Percentiles rank a stretch among this genome's conserved stretches.
Evolutionary conservation across 371 early-diverging fungal genomes (phyloP).

Genomic region (Rhizopus sp.): DNA sequence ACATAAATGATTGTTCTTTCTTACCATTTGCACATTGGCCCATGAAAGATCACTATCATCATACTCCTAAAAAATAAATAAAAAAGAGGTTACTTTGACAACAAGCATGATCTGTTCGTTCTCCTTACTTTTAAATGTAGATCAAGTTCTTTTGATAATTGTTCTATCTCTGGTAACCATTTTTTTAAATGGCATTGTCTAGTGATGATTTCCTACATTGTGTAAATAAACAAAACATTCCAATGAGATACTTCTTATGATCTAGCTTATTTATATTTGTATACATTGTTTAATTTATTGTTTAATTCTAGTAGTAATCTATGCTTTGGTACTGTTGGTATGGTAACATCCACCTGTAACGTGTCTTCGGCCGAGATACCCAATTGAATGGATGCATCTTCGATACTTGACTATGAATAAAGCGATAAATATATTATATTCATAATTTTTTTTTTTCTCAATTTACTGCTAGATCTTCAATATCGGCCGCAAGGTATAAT

Average conservation of each 20-base stretch:
- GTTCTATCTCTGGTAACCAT: constrained; percentile 25
- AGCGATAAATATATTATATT: constrained; percentile 5
- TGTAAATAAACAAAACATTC: not conserved
- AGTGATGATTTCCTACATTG: constrained; percentile 24
- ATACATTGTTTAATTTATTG: constrained; percentile 25
- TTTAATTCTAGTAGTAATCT: constrained; percentile 22
- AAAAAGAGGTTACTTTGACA: not conserved
- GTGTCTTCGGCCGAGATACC: constrained; percentile 30
- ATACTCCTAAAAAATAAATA: constrained; percentile 25
- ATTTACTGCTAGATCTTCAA: constrained; percentile 49
- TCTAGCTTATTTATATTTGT: constrained; percentile 2
- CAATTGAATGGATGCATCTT: constrained; percentile 19
- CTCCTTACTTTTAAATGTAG: constrained; percentile 20
- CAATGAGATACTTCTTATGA: not conserved
- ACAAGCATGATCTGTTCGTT: not conserved
- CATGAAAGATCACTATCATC: constrained; percentile 26
- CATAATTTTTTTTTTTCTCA: too few species aligned
- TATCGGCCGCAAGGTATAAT: constrained; percentile 39
- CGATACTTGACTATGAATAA: constrained; percentile 21
- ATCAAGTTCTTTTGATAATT: constrained; percentile 18
- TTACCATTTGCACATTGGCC: constrained; percentile 37
- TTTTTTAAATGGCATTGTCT: constrained; percentile 22
- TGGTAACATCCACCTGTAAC: constrained; percentile 10
- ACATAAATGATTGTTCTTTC: not conserved
- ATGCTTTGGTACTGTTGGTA: constrained; percentile 26